A percentile compares a stretch with the other conserved stretches of the same genome.
phyloP scores from a whole-genome alignment of 345 rosid genomes.

The Rhizophora apiculata region DNA sequence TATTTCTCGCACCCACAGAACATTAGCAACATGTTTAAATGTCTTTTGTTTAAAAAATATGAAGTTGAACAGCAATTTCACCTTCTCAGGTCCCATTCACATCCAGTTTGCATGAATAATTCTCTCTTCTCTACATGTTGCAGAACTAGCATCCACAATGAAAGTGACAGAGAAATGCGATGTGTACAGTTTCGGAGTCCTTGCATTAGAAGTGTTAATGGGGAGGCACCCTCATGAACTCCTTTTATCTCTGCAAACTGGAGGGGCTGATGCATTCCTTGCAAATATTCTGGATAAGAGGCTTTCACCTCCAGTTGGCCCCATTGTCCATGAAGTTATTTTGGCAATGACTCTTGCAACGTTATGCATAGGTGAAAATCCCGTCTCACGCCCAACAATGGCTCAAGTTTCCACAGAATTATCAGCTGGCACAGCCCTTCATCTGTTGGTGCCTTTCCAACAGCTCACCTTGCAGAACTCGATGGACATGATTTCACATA shows the following conservation, averaged over 20 bases:
- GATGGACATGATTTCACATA: slow-evolving; percentile 2
- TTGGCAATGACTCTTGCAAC: slow-evolving; percentile 13
- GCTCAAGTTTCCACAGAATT: slow-evolving; percentile 12
- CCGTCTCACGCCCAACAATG: slow-evolving; percentile 21
- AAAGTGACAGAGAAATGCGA: slow-evolving; percentile 41
- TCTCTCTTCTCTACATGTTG: not conserved
- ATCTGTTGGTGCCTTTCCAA: slow-evolving; percentile 3
- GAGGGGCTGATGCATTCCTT: slow-evolving; percentile 7
- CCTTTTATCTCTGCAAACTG: slow-evolving; percentile 19
- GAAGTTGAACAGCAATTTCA: no score
- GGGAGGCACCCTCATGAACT: slow-evolving; percentile 39
- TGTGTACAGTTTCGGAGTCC: slow-evolving; percentile 41
- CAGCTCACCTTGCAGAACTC: slow-evolving; percentile 15
- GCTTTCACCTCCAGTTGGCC: slow-evolving; percentile 15
- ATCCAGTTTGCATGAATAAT: not conserved
- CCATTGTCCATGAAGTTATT: slow-evolving; percentile 14
- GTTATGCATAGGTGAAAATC: slow-evolving; percentile 12
- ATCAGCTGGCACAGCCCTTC: not conserved
- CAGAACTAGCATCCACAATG: slow-evolving; percentile 43
- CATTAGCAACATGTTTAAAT: no score
- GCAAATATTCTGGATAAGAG: slow-evolving; percentile 16
- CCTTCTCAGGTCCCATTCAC: no score
- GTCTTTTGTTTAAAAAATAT: no score
- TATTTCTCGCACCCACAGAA: slow-evolving; percentile 8
- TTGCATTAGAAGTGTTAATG: slow-evolving; percentile 36